Conservation (phyloP, 805 yeast genomes). For the Candida railenensis region DNA sequence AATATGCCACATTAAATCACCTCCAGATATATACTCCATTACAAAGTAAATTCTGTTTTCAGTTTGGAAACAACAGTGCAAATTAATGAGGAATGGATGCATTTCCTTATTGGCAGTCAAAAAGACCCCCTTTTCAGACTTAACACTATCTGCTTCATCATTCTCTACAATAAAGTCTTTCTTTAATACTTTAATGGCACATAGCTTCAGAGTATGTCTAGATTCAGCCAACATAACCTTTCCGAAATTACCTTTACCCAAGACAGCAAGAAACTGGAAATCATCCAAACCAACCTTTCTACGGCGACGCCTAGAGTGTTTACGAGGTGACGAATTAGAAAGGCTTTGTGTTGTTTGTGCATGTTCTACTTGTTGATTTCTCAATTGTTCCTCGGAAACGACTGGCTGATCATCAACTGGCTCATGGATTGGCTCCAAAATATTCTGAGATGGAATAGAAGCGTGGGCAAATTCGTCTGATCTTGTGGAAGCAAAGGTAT, state of each 20-base stretch:
- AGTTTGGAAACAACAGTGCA: constrained; percentile 96
- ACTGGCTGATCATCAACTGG: not conserved
- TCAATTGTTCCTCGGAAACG: constrained; percentile 14
- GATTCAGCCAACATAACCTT: constrained; percentile 97
- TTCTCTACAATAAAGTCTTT: constrained; percentile 94
- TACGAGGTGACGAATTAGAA: constrained; percentile 17
- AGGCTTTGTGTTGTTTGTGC: constrained; percentile 4
- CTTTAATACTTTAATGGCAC: constrained; percentile 96
- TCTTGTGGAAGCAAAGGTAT: constrained; percentile 20
- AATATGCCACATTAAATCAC: constrained; percentile 99
- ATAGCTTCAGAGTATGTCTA: constrained; percentile 71
- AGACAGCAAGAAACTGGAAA: constrained; percentile 88
- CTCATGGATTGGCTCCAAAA: constrained; percentile 7
- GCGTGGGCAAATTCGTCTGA: constrained; percentile 15
- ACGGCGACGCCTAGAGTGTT: constrained; percentile 39
- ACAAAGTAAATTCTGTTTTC: constrained; percentile 97
- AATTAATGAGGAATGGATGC: constrained; percentile 89
- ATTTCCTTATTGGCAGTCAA: constrained; percentile 77
- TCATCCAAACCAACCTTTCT: constrained; percentile 90
- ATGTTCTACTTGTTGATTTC: constrained; percentile 15
- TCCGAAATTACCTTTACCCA: constrained; percentile 98
- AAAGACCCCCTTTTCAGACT: constrained; percentile 92
- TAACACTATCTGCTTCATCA: constrained; percentile 93
- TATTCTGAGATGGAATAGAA: not conserved
- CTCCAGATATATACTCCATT: constrained; percentile 97